Evolutionary conservation across 441 rosid genomes (phyloP).

Genomic region (Arabidopsis hybrid): DNA sequence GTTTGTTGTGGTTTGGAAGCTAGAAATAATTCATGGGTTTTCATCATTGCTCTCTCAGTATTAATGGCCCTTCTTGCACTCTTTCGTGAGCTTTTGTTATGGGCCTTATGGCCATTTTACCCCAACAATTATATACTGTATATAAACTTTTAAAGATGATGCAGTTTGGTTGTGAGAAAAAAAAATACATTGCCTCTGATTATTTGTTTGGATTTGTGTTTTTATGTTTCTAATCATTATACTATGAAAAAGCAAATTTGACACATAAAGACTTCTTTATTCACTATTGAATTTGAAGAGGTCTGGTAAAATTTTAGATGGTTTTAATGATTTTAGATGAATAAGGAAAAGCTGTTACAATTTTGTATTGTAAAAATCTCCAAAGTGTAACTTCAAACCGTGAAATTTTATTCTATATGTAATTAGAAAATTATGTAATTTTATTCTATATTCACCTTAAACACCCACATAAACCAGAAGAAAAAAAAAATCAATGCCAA

Average conservation of each 20-base stretch:
- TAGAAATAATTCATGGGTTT: background rate
- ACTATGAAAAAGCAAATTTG: background rate
- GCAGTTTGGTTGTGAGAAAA: background rate
- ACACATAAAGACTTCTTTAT: background rate
- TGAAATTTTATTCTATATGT: too few relatives aligned
- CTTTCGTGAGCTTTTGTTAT: background rate
- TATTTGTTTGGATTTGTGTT: background rate
- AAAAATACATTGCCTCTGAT: background rate
- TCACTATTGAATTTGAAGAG: background rate
- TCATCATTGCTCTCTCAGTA: background rate
- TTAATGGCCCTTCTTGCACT: conserved; percentile 22
- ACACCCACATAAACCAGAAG: background rate
- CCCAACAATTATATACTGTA: background rate
- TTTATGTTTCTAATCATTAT: background rate
- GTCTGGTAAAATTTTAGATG: background rate
- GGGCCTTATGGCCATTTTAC: background rate
- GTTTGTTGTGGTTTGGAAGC: conserved; percentile 2
- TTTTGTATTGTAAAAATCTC: too few relatives aligned
- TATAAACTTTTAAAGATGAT: background rate
- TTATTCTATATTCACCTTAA: too few relatives aligned
- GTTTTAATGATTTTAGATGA: too few relatives aligned
- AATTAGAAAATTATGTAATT: too few relatives aligned
- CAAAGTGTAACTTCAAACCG: background rate
- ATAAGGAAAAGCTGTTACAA: too few relatives aligned
- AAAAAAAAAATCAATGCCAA: background rate